A percentile compares a stretch with the other conserved stretches of the same genome.
Evolutionary conservation across 2,329 filamentous ascomycete genomes (phyloP).

Genomic region (Alternaria dauci): DNA sequence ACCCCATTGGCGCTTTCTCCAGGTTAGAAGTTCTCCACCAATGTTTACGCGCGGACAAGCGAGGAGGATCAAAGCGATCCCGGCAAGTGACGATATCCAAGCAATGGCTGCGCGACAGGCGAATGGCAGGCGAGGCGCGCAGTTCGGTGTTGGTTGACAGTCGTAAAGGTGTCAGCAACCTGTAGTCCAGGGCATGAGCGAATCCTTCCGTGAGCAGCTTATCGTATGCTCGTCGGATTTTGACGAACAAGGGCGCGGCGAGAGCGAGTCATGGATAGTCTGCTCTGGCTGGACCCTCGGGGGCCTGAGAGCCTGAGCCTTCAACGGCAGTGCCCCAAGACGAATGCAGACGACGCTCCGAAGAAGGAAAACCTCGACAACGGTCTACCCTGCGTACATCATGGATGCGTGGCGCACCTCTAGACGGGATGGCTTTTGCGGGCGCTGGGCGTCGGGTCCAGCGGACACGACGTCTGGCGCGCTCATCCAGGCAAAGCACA

Average conservation of each 20-base stretch:
- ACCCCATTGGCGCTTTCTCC: slow-evolving; percentile 34
- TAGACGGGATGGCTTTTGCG: slow-evolving; percentile 47
- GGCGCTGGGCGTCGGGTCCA: slow-evolving; percentile 44
- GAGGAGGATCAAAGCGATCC: slow-evolving; percentile 19
- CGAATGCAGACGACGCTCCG: slow-evolving; percentile 18
- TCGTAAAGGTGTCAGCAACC: slow-evolving; percentile 10
- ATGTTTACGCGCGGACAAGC: slow-evolving; percentile 26
- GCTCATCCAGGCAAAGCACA: slow-evolving; percentile 38
- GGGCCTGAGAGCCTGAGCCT: slow-evolving; percentile 9
- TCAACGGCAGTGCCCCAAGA: slow-evolving; percentile 24
- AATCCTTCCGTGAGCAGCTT: slow-evolving; percentile 10
- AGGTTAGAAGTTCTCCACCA: slow-evolving; percentile 23
- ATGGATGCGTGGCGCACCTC: slow-evolving; percentile 39
- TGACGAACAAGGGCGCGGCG: slow-evolving; percentile 30
- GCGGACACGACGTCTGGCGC: slow-evolving; percentile 41
- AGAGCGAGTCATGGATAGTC: slow-evolving; percentile 19
- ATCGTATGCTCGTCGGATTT: slow-evolving; percentile 10
- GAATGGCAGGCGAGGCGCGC: slow-evolving; percentile 13
- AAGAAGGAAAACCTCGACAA: slow-evolving; percentile 21
- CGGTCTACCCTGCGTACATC: slow-evolving; percentile 39
- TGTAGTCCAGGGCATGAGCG: neutral
- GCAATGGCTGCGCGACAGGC: slow-evolving; percentile 9
- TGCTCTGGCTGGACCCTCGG: slow-evolving; percentile 13
- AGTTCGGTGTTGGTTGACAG: slow-evolving; percentile 15
- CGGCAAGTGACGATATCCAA: slow-evolving; percentile 18